These are phyloP conservation scores for Cetraspora pellucida DNA, from an alignment of 192 early-diverging fungal species.

Conservation along the genomic window DNA sequence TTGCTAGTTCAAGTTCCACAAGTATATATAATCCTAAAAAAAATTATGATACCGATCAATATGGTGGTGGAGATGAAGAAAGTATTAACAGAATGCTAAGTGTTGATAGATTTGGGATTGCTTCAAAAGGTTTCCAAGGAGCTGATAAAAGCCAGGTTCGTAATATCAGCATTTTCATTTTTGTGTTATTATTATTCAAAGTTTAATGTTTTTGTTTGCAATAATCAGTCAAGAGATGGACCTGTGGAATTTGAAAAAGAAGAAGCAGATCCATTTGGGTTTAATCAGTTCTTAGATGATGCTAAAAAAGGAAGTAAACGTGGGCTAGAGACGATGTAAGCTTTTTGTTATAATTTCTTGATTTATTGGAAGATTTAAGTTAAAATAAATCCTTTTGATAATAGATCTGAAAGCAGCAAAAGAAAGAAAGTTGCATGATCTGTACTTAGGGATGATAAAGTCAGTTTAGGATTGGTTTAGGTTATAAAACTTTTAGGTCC, in stretches of 20 bases:
- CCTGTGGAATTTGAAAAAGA: conserved; percentile 97
- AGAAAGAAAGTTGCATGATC: no score
- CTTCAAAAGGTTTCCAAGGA: conserved; percentile 69
- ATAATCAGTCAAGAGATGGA: conserved; percentile 53
- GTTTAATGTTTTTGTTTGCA: not conserved
- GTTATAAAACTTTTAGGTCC: no score
- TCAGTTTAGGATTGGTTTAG: no score
- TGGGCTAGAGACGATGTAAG: conserved; percentile 36
- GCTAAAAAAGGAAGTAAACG: conserved; percentile 64
- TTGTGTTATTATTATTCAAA: not conserved
- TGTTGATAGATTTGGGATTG: conserved; percentile 66
- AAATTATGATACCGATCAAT: conserved; percentile 52
- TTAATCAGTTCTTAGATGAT: conserved; percentile 81
- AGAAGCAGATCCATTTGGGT: conserved; percentile 83
- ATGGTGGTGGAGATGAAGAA: conserved; percentile 67
- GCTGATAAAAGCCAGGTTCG: conserved; percentile 55
- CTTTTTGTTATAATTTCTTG: not conserved
- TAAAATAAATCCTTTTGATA: no score
- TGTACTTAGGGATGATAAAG: no score
- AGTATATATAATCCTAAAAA: conserved; percentile 82
- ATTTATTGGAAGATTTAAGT: no score
- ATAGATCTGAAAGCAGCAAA: no score
- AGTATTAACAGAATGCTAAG: conserved; percentile 69
- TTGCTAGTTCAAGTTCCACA: conserved; percentile 62
- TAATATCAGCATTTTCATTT: not conserved